phyloP scores from a whole-genome alignment of 129 eudicot species.

The Helianthus tuberosus region DNA sequence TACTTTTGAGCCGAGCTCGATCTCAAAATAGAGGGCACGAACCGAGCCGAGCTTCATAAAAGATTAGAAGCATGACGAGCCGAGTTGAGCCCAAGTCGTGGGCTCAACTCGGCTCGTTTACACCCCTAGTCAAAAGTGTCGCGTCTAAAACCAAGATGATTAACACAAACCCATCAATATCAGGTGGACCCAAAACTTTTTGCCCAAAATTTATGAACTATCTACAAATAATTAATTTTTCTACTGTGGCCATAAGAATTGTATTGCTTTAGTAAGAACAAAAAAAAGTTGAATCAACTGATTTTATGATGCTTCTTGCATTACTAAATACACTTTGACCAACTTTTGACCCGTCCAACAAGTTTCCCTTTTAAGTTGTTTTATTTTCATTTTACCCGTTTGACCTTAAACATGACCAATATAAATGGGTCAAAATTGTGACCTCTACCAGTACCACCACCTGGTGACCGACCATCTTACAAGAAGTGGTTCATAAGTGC shows the following conservation, averaged over 20 bases:
- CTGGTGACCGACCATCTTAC: not conserved
- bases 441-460: too few species aligned
- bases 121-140: not conserved
- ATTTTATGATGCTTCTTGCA: not conserved
- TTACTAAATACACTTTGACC: not conserved
- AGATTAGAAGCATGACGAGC: too few species aligned
- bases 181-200: not conserved
- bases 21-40: too few species aligned
- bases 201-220: not conserved
- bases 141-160: not conserved
- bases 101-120: too few species aligned
- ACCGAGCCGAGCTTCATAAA: too few species aligned
- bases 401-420: too few species aligned
- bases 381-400: not conserved
- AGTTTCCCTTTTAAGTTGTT: not conserved
- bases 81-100: too few species aligned
- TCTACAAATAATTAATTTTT: not conserved
- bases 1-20: too few species aligned
- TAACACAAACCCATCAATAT: not conserved
- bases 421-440: too few species aligned
- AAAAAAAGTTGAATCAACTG: too few species aligned
- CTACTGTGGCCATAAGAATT: not conserved
- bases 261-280: not conserved
- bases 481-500: constrained; percentile 26
- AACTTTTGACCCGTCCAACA: not conserved